phyloP scores from a whole-genome alignment of 2,329 filamentous ascomycete species.

The Hypoxylon sp. region DNA sequence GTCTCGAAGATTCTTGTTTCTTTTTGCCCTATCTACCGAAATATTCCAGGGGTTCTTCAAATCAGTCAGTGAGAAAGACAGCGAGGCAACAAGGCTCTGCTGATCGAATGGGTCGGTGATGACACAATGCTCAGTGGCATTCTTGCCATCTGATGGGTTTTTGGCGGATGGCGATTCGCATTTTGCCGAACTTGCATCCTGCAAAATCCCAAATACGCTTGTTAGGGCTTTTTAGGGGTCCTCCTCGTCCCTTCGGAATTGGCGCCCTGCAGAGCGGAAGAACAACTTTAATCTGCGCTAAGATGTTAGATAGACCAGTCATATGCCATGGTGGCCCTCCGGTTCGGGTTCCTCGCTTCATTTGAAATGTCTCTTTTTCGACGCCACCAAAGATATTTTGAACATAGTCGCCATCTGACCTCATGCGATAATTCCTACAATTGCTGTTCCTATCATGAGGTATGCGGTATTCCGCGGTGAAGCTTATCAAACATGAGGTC shows the following conservation, averaged over 20 bases:
- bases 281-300: slow-evolving; percentile 43
- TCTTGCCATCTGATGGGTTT: slow-evolving; percentile 37
- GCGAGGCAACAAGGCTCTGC: slow-evolving; percentile 15
- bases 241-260: slow-evolving; percentile 36
- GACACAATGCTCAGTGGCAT: slow-evolving; percentile 30
- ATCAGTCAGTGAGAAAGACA: slow-evolving; percentile 4
- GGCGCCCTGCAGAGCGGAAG: slow-evolving; percentile 40
- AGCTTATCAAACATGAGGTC: slow-evolving; percentile 27
- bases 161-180: slow-evolving; percentile 39
- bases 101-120: slow-evolving; percentile 24
- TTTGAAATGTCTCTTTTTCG: slow-evolving; percentile 27
- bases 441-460: slow-evolving; percentile 10
- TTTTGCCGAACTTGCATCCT: slow-evolving; percentile 43
- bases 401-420: slow-evolving; percentile 11
- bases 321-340: slow-evolving; percentile 30
- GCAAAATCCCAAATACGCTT: slow-evolving; percentile 28
- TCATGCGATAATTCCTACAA: not conserved
- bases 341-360: slow-evolving; percentile 32
- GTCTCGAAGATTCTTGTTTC: slow-evolving; percentile 35
- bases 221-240: slow-evolving; percentile 45
- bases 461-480: slow-evolving; percentile 24
- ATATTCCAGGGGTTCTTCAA: slow-evolving; percentile 4
- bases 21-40: slow-evolving; percentile 10
- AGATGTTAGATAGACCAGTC: slow-evolving; percentile 35
- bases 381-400: slow-evolving; percentile 15